Conservation (phyloP, 305 asterid genomes). For the Coffea humblotiana region DNA sequence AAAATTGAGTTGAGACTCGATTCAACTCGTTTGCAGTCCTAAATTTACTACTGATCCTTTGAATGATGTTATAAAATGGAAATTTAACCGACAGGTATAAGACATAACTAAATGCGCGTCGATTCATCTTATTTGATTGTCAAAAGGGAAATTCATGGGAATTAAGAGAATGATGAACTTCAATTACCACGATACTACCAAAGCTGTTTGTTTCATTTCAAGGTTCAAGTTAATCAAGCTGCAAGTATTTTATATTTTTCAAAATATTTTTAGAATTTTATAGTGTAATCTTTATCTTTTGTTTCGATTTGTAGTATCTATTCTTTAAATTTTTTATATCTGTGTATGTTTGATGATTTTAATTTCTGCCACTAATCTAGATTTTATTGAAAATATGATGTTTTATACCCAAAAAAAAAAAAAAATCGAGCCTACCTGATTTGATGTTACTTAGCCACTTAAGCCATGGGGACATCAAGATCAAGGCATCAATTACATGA, state of each 20-base stretch:
- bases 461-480: not conserved
- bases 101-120: not conserved
- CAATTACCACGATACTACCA: not conserved
- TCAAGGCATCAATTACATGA: not conserved
- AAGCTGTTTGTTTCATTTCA: not conserved
- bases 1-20: no score
- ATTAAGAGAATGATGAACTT: not conserved
- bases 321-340: no score
- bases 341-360: no score
- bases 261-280: no score
- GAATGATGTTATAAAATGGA: not conserved
- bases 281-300: no score
- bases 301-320: no score
- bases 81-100: not conserved
- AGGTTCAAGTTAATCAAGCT: not conserved
- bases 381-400: no score
- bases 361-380: no score
- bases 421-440: not conserved
- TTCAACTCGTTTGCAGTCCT: no score
- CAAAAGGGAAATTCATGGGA: not conserved
- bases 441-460: not conserved
- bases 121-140: not conserved
- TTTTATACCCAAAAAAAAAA: no score
- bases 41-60: not conserved
- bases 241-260: no score